Evolutionary conservation across 306 rosid genomes (phyloP).

Genomic region (Bauhinia variegata): DNA sequence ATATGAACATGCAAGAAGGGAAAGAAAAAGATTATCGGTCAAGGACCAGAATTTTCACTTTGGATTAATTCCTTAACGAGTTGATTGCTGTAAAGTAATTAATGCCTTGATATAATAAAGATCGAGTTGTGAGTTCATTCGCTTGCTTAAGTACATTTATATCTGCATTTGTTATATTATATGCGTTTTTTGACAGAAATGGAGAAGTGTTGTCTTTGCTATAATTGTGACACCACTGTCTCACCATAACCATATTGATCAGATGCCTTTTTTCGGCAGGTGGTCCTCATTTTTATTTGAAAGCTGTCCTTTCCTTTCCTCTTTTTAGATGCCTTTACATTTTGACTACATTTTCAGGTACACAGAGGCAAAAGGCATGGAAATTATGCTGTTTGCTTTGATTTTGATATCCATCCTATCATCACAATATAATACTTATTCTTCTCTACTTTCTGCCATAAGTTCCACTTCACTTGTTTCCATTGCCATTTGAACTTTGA

Average conservation of each 20-base stretch:
- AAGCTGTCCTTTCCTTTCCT: background rate
- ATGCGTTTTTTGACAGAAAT: background rate
- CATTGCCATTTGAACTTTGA: too few species aligned
- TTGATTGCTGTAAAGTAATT: too few species aligned
- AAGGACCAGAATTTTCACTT: background rate
- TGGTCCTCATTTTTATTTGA: constrained; percentile 21
- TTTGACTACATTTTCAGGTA: too few species aligned
- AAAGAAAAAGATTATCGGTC: background rate
- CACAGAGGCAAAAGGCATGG: too few species aligned
- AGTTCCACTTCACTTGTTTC: too few species aligned
- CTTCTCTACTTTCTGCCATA: too few species aligned
- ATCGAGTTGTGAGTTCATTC: background rate
- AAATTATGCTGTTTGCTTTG: too few species aligned
- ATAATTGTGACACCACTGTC: constrained; percentile 25
- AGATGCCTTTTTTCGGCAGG: constrained; percentile 22
- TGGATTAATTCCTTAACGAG: too few species aligned
- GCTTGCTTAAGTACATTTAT: background rate
- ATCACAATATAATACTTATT: too few species aligned
- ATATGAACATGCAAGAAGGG: background rate
- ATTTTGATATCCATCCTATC: too few species aligned
- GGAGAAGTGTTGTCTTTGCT: background rate
- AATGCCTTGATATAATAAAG: too few species aligned
- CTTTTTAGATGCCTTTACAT: background rate
- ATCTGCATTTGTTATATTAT: constrained; percentile 7
- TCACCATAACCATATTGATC: constrained; percentile 17